Conservation (phyloP, 2,329 filamentous ascomycete species). For the Amesomyces nigricolor region DNA sequence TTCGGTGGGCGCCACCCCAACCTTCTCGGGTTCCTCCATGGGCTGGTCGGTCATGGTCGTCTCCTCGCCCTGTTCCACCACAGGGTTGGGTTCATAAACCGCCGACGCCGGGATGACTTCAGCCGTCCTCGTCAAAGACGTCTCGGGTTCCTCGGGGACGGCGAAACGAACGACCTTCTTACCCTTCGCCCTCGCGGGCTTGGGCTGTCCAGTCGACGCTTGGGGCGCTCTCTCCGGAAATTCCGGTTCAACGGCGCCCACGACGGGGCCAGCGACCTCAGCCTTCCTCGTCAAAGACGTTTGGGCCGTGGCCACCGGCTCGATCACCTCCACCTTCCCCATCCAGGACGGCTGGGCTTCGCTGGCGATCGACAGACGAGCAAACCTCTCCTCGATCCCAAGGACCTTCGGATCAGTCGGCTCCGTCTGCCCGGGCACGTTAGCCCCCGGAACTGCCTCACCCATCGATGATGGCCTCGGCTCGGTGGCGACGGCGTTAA, state of each 20-base stretch:
- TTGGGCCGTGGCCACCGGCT: neutral
- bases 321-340: neutral
- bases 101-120: neutral
- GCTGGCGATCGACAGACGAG: too few relatives aligned
- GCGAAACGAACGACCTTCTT: neutral
- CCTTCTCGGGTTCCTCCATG: neutral
- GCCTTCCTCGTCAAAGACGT: neutral
- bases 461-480: too few relatives aligned
- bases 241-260: too few relatives aligned
- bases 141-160: constrained; percentile 2
- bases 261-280: neutral
- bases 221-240: too few relatives aligned
- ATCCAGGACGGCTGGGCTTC: neutral
- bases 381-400: too few relatives aligned
- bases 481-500: too few relatives aligned
- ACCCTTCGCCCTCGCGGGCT: neutral
- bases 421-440: too few relatives aligned
- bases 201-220: neutral
- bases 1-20: neutral
- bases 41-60: neutral
- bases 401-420: too few relatives aligned
- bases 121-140: neutral
- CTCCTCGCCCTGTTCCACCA: constrained; percentile 1
- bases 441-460: too few relatives aligned
- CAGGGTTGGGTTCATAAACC: neutral